Evolutionary conservation across 73 alveolate species (phyloP), one percentile per base, ranked within the genome.

Genomic region (Paramecium tetraurelia): DNA sequence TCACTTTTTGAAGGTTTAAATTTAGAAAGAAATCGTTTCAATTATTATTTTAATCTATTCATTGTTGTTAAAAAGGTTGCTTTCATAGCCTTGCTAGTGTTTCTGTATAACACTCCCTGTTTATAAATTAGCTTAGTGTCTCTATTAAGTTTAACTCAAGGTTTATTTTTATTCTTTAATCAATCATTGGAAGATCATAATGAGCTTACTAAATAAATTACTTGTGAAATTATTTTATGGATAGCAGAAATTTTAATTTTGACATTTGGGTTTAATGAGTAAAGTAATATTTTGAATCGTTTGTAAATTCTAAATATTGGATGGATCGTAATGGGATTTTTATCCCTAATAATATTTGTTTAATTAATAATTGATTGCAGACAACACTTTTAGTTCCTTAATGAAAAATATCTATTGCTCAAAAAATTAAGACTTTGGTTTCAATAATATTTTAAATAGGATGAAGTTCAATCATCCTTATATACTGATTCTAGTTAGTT

Each of bases 1-100:
- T 11, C 90, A 24, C 16, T 80, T 14, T 80, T 38, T 80, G 90
- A 80, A 80, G 90, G 90, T 36, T 35, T 72, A 80, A 12, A 1
- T 4, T 41, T 80, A 12, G 53, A 43, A 8, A 80, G 12, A 8
- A 44, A 80, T 40, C 14, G n/a, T n/a, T 80, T 80, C 31, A 80
- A 20, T 24, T 41, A 5, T 4, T 40, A 24, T 27, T 80, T 24
- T 9, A 80, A 80, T 80, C 4, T 80, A 11, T 22, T 80, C 20
- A 43, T 10, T 1, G 48, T 80, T 4, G 3, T 22, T 20, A 80
- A 80, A 24, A 80, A 80, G 36, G 27, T 16, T 59, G 2, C 24
- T 0, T 80, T 80, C 48, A 80, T 80, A 72, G 31, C 57, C 16
- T 80, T 80, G 7, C 24, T 80, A 24, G 90, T 80, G 3, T 24